phyloP scores from a whole-genome alignment of 352 stramenopile genomes.

The Globisporangium ultimum region DNA sequence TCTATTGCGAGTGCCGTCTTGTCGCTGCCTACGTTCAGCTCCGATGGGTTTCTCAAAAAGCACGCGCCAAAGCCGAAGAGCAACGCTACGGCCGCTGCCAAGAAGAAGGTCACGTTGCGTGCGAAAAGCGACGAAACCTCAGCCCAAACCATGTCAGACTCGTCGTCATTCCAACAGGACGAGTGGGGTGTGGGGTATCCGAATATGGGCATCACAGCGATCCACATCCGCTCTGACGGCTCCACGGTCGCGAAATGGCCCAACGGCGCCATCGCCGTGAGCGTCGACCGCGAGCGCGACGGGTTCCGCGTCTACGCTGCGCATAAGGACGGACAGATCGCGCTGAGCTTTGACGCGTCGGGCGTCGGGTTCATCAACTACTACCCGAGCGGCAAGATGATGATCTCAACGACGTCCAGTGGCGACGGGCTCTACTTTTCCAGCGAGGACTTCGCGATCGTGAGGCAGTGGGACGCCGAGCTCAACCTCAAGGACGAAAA shows the following conservation, averaged over 20 bases:
- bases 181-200: constrained; percentile 40
- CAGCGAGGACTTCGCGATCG: constrained; percentile 33
- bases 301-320: constrained; percentile 68
- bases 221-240: constrained; percentile 58
- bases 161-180: constrained; percentile 28
- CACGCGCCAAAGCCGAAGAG: constrained; percentile 22
- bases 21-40: constrained; percentile 43
- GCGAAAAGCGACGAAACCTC: constrained; percentile 10
- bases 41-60: constrained; percentile 36
- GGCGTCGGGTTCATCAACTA: constrained; percentile 81
- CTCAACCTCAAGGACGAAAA: constrained; percentile 44
- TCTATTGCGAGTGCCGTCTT: constrained; percentile 49
- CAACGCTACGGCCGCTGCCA: not conserved
- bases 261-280: constrained; percentile 58
- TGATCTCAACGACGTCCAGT: constrained; percentile 67
- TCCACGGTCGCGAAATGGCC: constrained; percentile 70
- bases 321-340: constrained; percentile 63
- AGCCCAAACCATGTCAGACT: constrained; percentile 4
- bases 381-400: constrained; percentile 63
- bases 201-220: constrained; percentile 41
- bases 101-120: constrained; percentile 5
- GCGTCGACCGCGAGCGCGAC: constrained; percentile 55
- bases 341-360: constrained; percentile 57
- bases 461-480: constrained; percentile 49
- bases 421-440: constrained; percentile 63